Percentiles rank a stretch among this genome's conserved stretches.
Evolutionary conservation across 1,139 yeast genomes (phyloP).

Genomic region (Pichia sp.): DNA sequence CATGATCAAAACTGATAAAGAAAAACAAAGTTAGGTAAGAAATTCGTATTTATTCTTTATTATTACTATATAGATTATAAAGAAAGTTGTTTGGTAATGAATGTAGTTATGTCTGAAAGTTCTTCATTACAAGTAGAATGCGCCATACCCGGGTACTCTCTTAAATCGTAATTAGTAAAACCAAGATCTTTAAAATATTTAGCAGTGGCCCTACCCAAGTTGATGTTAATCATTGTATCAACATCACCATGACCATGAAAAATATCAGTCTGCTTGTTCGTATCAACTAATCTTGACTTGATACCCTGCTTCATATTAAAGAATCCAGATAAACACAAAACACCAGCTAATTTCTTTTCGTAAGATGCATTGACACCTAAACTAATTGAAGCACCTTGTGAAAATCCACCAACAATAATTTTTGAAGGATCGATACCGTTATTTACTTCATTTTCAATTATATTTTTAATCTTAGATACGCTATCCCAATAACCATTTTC

Average conservation of each 20-base stretch:
- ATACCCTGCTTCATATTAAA: slow-evolving; percentile 47
- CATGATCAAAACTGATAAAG: background rate
- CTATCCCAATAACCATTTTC: slow-evolving; percentile 56
- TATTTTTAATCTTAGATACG: slow-evolving; percentile 43
- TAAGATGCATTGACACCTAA: slow-evolving; percentile 47
- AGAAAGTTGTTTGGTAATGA: slow-evolving; percentile 30
- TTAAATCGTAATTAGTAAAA: slow-evolving; percentile 47
- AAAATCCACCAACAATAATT: slow-evolving; percentile 85
- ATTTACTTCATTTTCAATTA: slow-evolving; percentile 58
- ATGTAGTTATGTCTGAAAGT: slow-evolving; percentile 50
- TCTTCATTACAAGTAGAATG: slow-evolving; percentile 69
- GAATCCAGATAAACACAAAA: slow-evolving; percentile 77
- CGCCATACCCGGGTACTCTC: slow-evolving; percentile 54
- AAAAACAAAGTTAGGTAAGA: background rate
- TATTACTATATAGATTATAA: background rate
- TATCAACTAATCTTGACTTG: slow-evolving; percentile 24
- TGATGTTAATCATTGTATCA: slow-evolving; percentile 58
- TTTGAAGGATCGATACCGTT: slow-evolving; percentile 61
- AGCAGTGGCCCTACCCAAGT: slow-evolving; percentile 43
- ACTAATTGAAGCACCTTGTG: slow-evolving; percentile 87
- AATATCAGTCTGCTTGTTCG: slow-evolving; percentile 62
- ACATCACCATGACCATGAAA: slow-evolving; percentile 84
- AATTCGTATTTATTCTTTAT: background rate
- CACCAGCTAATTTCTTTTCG: slow-evolving; percentile 70
- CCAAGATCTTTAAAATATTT: slow-evolving; percentile 46